Base-by-base conservation (phyloP, 2,329 filamentous ascomycete genomes). In the Pseudophaeomoniella oleicola region DNA sequence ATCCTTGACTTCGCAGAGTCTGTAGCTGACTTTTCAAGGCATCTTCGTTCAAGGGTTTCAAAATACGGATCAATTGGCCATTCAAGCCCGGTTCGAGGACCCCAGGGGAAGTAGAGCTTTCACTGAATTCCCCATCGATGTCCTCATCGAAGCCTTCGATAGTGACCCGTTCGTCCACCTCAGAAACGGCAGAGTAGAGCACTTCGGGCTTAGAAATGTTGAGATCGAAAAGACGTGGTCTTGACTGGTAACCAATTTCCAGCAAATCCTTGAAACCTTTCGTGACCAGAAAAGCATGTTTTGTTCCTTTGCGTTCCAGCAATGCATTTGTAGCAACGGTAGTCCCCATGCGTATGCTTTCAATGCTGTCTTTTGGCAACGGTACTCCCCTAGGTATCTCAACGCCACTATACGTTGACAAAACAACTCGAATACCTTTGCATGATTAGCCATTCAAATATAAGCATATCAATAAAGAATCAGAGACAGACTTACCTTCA, bases 301-400 rank as follows among this genome's bases (percentile, higher is more conserved):
- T 76, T 57, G 92, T 85, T 35, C 87, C 87, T 56, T 93, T 94
- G 44, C 87, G 68, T 58, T 94, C 87, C 2, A 94, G 66, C 39
- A 93, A 58, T 0, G 85, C 85, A 53, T 93, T 93, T 1, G 85
- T 93, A 6, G 85, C 85, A 9, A 93, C 85, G 0, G 85, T 93
- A 2, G 85, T 93, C 32, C 85, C 85, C 84, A 92, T 93, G 37
- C 84, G 77, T 51, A 92, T 90, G 12, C 13, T 37, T 39, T 47
- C 45, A 12, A 48, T 44, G 3, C 36, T 12, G n/a, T 42, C 35
- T 16, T 45, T 35, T 16, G 43, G 41, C 17, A 49, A 18, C 17
- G 39, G 38, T 4, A 34, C 35, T 3, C 42, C 46, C 6, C 45
- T 34, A 15, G 46, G 22, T 27, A 27, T 27, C n/a, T 27, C 22